Evolutionary conservation across 78 protist genomes (phyloP), one percentile per base, ranked within the genome.

Genomic region (Mantamonas sphyraenae): DNA sequence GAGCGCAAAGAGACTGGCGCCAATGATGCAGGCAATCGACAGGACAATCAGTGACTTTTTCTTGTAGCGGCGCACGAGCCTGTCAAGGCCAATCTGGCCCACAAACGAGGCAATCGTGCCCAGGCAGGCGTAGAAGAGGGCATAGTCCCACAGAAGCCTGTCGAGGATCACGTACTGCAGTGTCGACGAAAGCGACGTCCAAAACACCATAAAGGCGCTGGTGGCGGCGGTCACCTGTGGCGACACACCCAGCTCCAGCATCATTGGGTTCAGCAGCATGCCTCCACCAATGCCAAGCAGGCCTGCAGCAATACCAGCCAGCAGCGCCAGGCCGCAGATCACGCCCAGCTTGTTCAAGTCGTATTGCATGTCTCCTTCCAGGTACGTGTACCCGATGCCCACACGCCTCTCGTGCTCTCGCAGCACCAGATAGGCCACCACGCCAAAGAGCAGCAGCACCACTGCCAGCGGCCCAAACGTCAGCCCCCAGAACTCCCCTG

Each of bases 231-330:
- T 47, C 22, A 68, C 73, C 63, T 24, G 9, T 56, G 73, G 73
- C 45, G 9, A 12, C n/a, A 30, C 33, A 5, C 66, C 66, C 9
- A 71, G 28, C 50, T 71, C 75, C 12, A 71, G 51, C 30, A 71
- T 37, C 64, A 71, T 37, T 30, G 75, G 70, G 9, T 14, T 26
- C 64, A 71, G 10, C 56, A 71, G 38, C 33, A 31, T 26, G 20
- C 75, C 75, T 24, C 75, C 75, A 4, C 75, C 75, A 9, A 71
- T 5, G 8, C 75, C 75, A 8, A 71, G 17, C 24, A 56, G 50
- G 24, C 65, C 42, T 7, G 75, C 65, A 14, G 59, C 65, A 12
- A 53, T n/a, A 22, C 75, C 75, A 8, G 17, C 66, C 20, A 62
- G 39, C 43, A 35, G 35, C 65, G 75, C 50, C 5, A 30, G 38